Base-by-base conservation (phyloP, 2,329 filamentous ascomycete genomes). In the Penicillium concentricum region DNA sequence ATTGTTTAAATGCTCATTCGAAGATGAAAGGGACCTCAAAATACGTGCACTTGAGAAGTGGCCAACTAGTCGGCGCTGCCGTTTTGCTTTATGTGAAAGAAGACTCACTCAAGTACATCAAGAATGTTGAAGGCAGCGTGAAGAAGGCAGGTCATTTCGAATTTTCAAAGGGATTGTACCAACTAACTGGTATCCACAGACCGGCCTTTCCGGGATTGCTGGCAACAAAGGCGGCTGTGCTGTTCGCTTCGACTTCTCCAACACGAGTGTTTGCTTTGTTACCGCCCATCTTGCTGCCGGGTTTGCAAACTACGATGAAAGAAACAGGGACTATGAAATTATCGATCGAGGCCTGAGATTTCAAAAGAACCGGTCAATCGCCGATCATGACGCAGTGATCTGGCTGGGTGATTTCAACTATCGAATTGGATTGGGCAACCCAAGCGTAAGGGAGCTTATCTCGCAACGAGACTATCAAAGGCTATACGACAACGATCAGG, bases 391-490 rank as follows among this genome's bases (percentile, higher is more conserved):
- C 62, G 87, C 90, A 22, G 88, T 97, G 35, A 88, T 97, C 51
- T 99, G 94, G 93, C 83, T 97, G 41, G 94, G 94, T 5, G 94
- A 99, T 73, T 99, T 99, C 79, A 99, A 99, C 71, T 99, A 99
- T 74, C 88, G 94, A 18, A 96, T 99, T 66, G 93, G 92, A 1
- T 81, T 97, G 56, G 83, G 82, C 43, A 86, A 91, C 62, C 91
- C 96, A 38, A 87, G 83, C 58, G 90, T 91, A 8, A 87, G 90
- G 63, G 83, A 87, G 32, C 78, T 96, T 10, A 85, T 96, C 53
- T 84, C 87, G 65, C 82, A 84, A 53, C 80, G 84, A 26, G 88
- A 97, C 67, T 79, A 96, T 12, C 89, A 88, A 54, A 87, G 82
- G 18, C 77, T 97, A 48, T 95, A 96, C 70, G 89, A 94, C 60